Conservation (phyloP, 2,329 filamentous ascomycete species). For the Phyllosticta citribraziliensis region DNA sequence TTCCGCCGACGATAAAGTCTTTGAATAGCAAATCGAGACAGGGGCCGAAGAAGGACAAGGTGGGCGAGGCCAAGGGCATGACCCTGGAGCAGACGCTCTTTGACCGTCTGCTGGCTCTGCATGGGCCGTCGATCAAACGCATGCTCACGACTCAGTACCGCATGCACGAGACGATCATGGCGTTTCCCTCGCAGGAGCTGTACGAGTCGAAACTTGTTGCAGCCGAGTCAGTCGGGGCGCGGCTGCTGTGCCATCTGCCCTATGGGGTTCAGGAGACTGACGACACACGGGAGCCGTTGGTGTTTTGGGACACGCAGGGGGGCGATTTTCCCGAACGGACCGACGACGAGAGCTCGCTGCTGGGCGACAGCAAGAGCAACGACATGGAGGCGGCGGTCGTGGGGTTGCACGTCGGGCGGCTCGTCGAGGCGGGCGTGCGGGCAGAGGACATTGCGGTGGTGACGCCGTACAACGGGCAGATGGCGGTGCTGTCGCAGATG, state of each 20-base stretch:
- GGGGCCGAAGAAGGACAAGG: slow-evolving; percentile 21
- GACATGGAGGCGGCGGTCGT: slow-evolving; percentile 81
- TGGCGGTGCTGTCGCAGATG: slow-evolving; percentile 63
- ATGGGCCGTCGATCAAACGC: slow-evolving; percentile 75
- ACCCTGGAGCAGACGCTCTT: slow-evolving; percentile 86
- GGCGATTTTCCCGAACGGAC: slow-evolving; percentile 79
- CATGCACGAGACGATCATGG: slow-evolving; percentile 95
- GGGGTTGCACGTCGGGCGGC: slow-evolving; percentile 60
- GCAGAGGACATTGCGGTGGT: slow-evolving; percentile 84
- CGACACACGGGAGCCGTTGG: slow-evolving; percentile 75
- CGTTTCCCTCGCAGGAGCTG: slow-evolving; percentile 79
- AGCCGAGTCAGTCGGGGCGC: slow-evolving; percentile 63
- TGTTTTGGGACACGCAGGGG: slow-evolving; percentile 95
- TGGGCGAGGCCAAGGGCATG: slow-evolving; percentile 29
- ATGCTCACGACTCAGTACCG: slow-evolving; percentile 97
- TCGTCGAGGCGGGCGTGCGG: slow-evolving; percentile 71
- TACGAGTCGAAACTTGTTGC: slow-evolving; percentile 78
- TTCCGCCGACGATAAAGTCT: slow-evolving; percentile 91
- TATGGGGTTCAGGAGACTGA: slow-evolving; percentile 73
- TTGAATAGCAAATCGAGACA: slow-evolving; percentile 35
- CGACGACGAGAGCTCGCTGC: slow-evolving; percentile 52
- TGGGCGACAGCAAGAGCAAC: slow-evolving; percentile 80
- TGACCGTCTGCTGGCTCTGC: slow-evolving; percentile 71
- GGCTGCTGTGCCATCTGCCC: slow-evolving; percentile 66
- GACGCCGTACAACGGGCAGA: slow-evolving; percentile 92